phyloP scores from a whole-genome alignment of 2,329 filamentous ascomycete genomes.

The Didymellaceae sp. region DNA sequence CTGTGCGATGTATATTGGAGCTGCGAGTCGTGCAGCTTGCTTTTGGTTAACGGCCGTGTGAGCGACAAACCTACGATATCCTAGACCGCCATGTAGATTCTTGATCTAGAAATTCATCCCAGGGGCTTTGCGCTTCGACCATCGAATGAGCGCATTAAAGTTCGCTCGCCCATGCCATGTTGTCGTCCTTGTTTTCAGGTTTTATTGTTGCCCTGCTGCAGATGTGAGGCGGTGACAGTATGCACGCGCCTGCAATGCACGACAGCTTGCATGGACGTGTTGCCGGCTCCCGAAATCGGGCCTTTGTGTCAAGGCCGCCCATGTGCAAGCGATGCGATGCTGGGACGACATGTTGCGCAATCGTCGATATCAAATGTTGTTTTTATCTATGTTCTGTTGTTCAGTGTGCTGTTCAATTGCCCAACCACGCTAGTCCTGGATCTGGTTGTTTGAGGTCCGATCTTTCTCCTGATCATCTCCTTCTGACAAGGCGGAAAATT shows the following conservation, averaged over 20 bases:
- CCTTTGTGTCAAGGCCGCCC: constrained; percentile 6
- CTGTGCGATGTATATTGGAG: background rate
- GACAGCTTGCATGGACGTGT: constrained; percentile 11
- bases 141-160: background rate
- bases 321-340: background rate
- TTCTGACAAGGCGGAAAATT: background rate
- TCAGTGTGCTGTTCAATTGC: background rate
- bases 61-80: constrained; percentile 15
- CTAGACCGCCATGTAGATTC: constrained; percentile 13
- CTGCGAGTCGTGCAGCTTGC: constrained; percentile 1
- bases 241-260: constrained; percentile 7
- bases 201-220: background rate
- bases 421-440: background rate
- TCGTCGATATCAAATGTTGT: background rate
- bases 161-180: background rate
- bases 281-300: constrained; percentile 15
- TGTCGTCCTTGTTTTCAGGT: background rate
- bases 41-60: constrained; percentile 4
- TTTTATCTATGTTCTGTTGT: background rate
- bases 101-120: constrained; percentile 4
- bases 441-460: constrained; percentile 1
- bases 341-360: background rate
- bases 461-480: constrained; percentile 8
- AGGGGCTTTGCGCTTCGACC: constrained; percentile 2
- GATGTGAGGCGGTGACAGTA: constrained; percentile 7